phyloP scores from a whole-genome alignment of 2,329 filamentous ascomycete genomes.

The Talaromyces sp. region DNA sequence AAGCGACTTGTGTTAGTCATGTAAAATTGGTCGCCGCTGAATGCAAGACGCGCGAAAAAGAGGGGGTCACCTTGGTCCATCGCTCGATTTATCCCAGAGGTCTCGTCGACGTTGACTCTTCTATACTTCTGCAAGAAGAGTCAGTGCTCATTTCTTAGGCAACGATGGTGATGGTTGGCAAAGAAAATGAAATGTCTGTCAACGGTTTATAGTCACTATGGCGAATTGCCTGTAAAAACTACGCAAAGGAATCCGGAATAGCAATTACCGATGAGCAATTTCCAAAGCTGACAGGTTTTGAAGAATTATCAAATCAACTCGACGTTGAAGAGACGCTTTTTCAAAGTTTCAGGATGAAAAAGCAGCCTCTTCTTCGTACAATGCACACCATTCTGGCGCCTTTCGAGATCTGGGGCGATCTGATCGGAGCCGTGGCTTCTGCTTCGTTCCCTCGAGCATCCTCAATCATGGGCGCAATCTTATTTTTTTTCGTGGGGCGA shows the following conservation, averaged over 20 bases:
- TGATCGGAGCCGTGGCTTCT: background rate
- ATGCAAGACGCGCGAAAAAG: no score
- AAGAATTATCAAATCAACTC: background rate
- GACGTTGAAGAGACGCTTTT: background rate
- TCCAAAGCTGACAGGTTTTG: background rate
- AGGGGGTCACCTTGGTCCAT: no score
- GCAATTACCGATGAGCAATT: background rate
- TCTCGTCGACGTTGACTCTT: no score
- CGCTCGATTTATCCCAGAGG: no score
- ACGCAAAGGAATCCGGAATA: background rate
- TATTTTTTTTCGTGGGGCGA: background rate
- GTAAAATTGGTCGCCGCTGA: no score
- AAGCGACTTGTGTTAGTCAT: no score
- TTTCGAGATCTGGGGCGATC: background rate
- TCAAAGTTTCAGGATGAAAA: background rate
- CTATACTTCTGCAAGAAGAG: no score
- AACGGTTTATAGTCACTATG: background rate
- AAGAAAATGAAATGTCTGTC: background rate
- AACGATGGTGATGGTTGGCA: no score
- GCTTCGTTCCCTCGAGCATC: background rate
- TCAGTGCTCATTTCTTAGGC: no score
- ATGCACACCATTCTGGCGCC: background rate
- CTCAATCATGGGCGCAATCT: background rate
- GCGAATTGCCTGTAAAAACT: background rate
- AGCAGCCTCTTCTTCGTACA: background rate